Base-by-base conservation (phyloP, 495 filamentous ascomycete species). In the Podospora bellae-mahoneyi region DNA sequence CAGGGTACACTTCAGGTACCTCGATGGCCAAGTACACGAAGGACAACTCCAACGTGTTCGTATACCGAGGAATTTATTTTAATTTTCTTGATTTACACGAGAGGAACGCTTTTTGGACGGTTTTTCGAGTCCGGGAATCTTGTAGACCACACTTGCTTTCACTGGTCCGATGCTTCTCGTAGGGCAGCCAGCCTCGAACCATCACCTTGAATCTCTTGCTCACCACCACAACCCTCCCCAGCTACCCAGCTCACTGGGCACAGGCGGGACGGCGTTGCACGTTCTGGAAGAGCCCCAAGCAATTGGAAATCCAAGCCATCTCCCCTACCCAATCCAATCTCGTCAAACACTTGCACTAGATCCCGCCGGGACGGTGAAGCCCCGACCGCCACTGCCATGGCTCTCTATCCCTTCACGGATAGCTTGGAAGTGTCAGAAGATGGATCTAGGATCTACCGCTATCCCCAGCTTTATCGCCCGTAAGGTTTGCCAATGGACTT, bases 351-450 rank as follows among this genome's bases (percentile, higher is more conserved):
- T 39, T 19, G 10, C 20, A 20, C 61, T 63, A 32, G n/a, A 39
- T 44, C 61, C 61, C 61, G 61, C 19, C 61, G 30, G 61, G 32
- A 63, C 61, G 61, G 61, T 63, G 61, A 63, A 63, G 61, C 61
- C 61, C 61, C 61, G 19, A 20, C 61, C 28, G 61, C 61, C 30
- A 63, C 30, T 30, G 28, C 18, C 61, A 28, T 20, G 30, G 61
- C 27, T 63, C 16, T 61, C 59, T 61, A 18, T 26, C 19, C 56
- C n/a, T 58, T 20, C 23, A 58, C 56, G n/a, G 56, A 48, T 48
- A 48, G 39, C 39, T 48, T 48, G 39, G 39, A 48, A 48, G 39
- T 48, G 39, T 48, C 39, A 48, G 39, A 16, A 3, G 39, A 48
- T 48, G 39, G 39, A 10, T 48, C 39, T 48, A 10, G 39, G 39